Evolutionary conservation across 768 basidiomycete species (phyloP).

Genomic region (Saitozyma podzolica): DNA sequence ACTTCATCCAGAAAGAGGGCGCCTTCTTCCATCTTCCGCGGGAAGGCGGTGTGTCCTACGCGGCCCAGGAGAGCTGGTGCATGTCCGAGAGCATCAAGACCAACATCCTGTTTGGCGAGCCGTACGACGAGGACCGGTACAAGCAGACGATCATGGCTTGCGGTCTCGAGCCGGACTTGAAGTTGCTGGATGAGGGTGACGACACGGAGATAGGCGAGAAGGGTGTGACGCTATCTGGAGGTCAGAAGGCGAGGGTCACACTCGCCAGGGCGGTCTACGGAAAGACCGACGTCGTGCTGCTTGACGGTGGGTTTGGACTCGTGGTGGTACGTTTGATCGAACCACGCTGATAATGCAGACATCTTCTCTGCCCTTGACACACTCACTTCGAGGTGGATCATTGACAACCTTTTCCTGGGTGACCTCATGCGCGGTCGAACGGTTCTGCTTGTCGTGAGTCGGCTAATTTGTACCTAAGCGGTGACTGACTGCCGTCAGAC

Average conservation of each 20-base stretch:
- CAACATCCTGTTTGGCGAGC: constrained; percentile 60
- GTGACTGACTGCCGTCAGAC: constrained; percentile 31
- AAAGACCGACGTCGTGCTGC: constrained; percentile 63
- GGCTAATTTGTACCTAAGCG: neutral
- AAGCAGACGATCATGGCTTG: constrained; percentile 52
- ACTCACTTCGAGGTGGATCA: constrained; percentile 60
- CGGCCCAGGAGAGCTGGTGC: constrained; percentile 83
- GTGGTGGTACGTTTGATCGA: neutral
- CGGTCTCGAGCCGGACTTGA: constrained; percentile 57
- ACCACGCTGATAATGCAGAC: constrained; percentile 53
- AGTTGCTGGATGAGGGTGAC: constrained; percentile 64
- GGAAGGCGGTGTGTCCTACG: constrained; percentile 69
- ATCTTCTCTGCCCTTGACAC: constrained; percentile 67
- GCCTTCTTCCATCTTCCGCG: constrained; percentile 73
- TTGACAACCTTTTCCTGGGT: constrained; percentile 58
- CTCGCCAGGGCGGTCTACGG: constrained; percentile 65
- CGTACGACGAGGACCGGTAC: constrained; percentile 57
- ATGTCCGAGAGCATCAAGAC: constrained; percentile 64
- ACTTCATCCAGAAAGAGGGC: constrained; percentile 54
- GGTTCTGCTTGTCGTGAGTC: constrained; percentile 59
- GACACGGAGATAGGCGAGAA: constrained; percentile 72
- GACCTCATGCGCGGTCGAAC: constrained; percentile 60
- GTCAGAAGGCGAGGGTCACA: constrained; percentile 64
- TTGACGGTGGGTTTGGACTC: constrained; percentile 57
- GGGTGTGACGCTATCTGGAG: constrained; percentile 61